Evolutionary conservation across 352 stramenopile genomes (phyloP), one percentile per base, ranked within the genome.

Genomic region (Phytophthora sp.): DNA sequence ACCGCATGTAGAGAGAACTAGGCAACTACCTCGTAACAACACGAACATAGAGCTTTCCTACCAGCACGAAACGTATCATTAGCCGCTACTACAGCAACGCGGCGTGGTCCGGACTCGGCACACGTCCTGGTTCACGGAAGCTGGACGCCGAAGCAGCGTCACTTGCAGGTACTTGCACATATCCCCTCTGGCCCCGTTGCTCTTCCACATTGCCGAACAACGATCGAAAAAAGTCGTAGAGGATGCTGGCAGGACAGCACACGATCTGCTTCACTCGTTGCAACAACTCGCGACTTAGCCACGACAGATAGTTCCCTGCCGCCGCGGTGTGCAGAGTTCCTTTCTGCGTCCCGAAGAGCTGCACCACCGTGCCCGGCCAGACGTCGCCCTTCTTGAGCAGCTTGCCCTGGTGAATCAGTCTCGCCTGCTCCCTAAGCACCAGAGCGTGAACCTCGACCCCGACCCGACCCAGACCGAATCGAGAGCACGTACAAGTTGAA

Each of bases 331-430:
- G 65, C 15, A 79, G 9, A 11, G 30, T 13, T 26, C 66, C 60
- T 54, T 82, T 91, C 31, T 72, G 69, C 12, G 82, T 92, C 4
- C 87, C 87, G 55, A 95, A 90, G 48, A 95, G 79, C 78, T 95
- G 87, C 34, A 95, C 84, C 18, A 91, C 76, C 0, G 81, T 79
- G 24, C 87, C 84, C 12, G 87, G 87, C 87, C 87, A 95, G 13
- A 93, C 77, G 27, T 95, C 87, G 0, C 82, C 84, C 42, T 84
- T 92, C 72, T 92, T 91, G 30, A 95, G 69, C 31, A 95, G 41
- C 72, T 92, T 93, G 12, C 87, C 87, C 26, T 84, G 77, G 54
- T 95, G 77, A 30, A 95, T 89, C 15, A 95, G 60, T 26, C 82
- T 74, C 34, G 87, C 84, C 20, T 92, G 81, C 26, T 93, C 73